Base-by-base conservation (phyloP, 768 basidiomycete genomes). In the Mycena latifolia region DNA sequence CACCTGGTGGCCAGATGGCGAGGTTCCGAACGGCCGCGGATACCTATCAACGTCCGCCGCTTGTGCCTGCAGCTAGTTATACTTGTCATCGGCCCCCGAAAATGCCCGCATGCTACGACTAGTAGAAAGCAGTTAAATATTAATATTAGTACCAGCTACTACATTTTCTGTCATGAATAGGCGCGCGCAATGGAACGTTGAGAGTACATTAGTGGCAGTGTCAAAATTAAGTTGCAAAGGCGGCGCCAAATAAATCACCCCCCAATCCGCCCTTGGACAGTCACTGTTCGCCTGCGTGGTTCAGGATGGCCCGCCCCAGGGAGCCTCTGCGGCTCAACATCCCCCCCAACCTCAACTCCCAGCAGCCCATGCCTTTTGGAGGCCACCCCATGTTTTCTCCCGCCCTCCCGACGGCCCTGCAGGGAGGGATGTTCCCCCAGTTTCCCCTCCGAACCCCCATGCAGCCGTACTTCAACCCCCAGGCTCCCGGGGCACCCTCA, bases 391-490 rank as follows among this genome's bases (percentile, higher is more conserved):
- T 90, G 69, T 92, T 83, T 75, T 91, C 92, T 8, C 90, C 92
- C 9, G 86, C 84, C 47, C 77, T 91, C 45, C 90, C 88, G 37
- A 87, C 90, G 0, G 80, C 85, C 55, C 68, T 90, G 25, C 87
- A 87, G 70, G 85, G 85, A 27, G 78, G 83, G 46, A 89, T 87
- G 77, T 88, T 86, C 66, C 86, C 89, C 0, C 75, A 84, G 0
- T 86, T 85, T 66, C 86, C 85, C 35, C 77, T 92, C 55, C 92
- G 91, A 74, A 92, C 91, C 5, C 92, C 92, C 48, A 88, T 93
- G 82, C 92, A 93, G 73, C 75, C 69, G 22, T 91, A 89, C 77
- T 92, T 91, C 66, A 79, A 81, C 35, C 80, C 78, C 1, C 83
- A 80, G 37, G 84, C 83, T 7, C 85, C 85, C 27, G 79, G 77